phyloP scores from a whole-genome alignment of 257 asterid species.

The Nyctanthes arbortristis region DNA sequence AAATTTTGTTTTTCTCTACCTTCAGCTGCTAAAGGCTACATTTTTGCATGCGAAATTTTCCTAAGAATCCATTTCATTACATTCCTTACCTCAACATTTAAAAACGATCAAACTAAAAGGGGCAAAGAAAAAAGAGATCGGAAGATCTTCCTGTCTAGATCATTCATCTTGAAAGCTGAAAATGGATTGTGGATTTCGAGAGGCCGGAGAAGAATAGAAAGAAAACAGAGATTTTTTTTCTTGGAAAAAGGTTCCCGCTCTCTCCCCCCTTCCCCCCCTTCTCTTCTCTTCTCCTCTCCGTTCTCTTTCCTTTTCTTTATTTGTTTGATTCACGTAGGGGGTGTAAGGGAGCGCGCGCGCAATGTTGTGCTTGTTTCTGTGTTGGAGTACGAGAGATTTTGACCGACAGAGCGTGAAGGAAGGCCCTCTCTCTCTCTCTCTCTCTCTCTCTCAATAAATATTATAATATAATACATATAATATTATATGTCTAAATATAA shows the following conservation, averaged over 20 bases:
- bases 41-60: slow-evolving; percentile 16
- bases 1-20: background rate
- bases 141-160: slow-evolving; percentile 72
- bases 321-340: slow-evolving; percentile 22
- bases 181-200: slow-evolving; percentile 24
- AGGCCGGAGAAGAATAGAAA: slow-evolving; percentile 34
- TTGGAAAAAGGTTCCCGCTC: slow-evolving; percentile 24
- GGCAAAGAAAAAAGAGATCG: slow-evolving; percentile 7
- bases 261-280: slow-evolving; percentile 26
- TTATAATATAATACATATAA: too few relatives aligned
- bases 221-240: too few relatives aligned
- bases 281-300: too few relatives aligned
- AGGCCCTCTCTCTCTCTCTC: slow-evolving; percentile 26
- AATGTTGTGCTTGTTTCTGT: slow-evolving; percentile 18
- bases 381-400: slow-evolving; percentile 13
- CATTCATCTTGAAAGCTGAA: slow-evolving; percentile 54
- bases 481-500: too few relatives aligned
- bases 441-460: too few relatives aligned
- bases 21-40: slow-evolving; percentile 37
- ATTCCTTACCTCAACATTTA: background rate
- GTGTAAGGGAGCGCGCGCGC: slow-evolving; percentile 35
- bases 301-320: background rate
- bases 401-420: slow-evolving; percentile 33
- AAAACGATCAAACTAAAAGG: slow-evolving; percentile 14
- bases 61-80: slow-evolving; percentile 1